Evolutionary conservation across 345 rosid genomes (phyloP), one percentile per base, ranked within the genome.

Genomic region (Linum trigynum): DNA sequence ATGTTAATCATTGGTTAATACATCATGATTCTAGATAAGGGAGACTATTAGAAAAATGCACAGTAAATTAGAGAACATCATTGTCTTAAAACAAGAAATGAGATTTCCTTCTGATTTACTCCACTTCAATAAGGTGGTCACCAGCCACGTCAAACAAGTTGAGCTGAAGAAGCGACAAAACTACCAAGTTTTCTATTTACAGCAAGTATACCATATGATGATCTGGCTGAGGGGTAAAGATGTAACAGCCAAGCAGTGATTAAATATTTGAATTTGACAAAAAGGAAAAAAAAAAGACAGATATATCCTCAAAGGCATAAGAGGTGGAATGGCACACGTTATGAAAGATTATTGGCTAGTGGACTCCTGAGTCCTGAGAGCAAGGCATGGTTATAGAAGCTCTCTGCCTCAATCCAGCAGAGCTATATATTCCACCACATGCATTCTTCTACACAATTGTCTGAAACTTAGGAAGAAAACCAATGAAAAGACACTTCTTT

Each of bases 241-340:
- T 5, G 53, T 48, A 48, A 48, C 53, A 48, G 50, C 50, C 1
- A 43, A 5, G 9, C 6, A 5, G 14, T 9, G 9, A 9, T 9
- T 12, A 5, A 48, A 48, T 48, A 1, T 10, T 6, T 48, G 53
- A 48, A 48, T 6, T 48, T 48, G 53, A 9, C 53, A 5, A 48
- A 59, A 62, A 57, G 61, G 48, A 57, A 67, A 45, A 66, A 57
- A 67, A 45, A 66, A 72, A 67, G 60, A 67, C 50, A 39, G 57
- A 16, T 55, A 67, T 61, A 39, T 51, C 77, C 75, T 15, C 75
- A 12, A 79, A 75, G 75, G 51, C 74, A 73, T 23, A 65, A 9
- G 74, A 76, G 68, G 57, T 63, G 43, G 38, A 66, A 71, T 60
- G 61, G 32, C 72, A 65, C 17, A 79, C 83, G 80, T 45, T 38